Percentiles rank a stretch among this genome's conserved stretches.
Conservation (phyloP, 805 yeast species). For the Kodamaea kakaduensis region DNA sequence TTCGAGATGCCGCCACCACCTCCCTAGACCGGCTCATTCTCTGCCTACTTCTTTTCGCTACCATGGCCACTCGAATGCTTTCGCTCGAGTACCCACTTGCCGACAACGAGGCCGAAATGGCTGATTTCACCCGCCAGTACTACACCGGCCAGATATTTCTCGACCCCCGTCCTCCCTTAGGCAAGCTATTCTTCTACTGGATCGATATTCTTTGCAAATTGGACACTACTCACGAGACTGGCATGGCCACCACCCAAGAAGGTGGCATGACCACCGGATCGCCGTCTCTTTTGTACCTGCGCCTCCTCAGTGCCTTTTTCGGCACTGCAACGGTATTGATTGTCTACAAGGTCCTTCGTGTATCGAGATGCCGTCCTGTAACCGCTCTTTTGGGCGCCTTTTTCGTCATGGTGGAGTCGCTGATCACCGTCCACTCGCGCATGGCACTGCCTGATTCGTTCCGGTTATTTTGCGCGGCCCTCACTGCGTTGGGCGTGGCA, state of each 20-base stretch:
- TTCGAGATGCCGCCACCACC: neutral
- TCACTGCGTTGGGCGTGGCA: conserved; percentile 51
- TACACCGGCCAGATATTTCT: conserved; percentile 58
- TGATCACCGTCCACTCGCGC: conserved; percentile 60
- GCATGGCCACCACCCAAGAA: conserved; percentile 15
- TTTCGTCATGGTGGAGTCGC: conserved; percentile 58
- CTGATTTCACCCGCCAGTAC: conserved; percentile 40
- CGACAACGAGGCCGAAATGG: conserved; percentile 42
- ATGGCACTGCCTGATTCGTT: conserved; percentile 40
- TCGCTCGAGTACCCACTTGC: neutral
- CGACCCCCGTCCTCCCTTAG: conserved; percentile 73
- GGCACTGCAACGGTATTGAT: conserved; percentile 53
- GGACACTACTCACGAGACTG: too few species aligned
- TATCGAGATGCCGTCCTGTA: conserved; percentile 48
- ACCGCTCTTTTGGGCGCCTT: conserved; percentile 50
- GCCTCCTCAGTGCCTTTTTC: conserved; percentile 52
- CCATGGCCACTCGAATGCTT: neutral
- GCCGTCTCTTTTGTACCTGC: conserved; percentile 38
- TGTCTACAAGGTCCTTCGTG: conserved; percentile 52
- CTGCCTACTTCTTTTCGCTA: neutral
- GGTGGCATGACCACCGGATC: conserved; percentile 21
- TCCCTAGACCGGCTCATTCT: neutral
- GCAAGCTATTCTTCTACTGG: conserved; percentile 53
- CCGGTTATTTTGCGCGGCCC: conserved; percentile 41
- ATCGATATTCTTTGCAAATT: conserved; percentile 38